Percentiles rank a stretch among this genome's conserved stretches.
Conservation (phyloP, 495 filamentous ascomycete genomes). For the Aspergillus hancockii region DNA sequence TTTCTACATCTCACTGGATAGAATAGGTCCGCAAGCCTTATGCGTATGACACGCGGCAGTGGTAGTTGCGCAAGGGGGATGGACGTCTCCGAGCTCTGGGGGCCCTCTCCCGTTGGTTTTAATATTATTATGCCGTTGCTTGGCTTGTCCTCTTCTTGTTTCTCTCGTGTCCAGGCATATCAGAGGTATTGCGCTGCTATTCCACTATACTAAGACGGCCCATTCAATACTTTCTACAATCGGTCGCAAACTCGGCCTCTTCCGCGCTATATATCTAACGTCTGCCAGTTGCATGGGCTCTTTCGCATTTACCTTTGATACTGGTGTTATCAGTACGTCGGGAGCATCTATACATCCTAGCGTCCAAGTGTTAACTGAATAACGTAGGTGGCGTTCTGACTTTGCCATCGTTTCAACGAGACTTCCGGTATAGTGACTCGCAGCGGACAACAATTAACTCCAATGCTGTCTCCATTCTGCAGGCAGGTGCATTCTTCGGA, state of each 20-base stretch:
- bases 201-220: neutral
- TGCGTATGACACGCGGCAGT: slow-evolving; percentile 9
- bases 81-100: neutral
- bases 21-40: neutral
- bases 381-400: slow-evolving; percentile 38
- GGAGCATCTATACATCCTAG: neutral
- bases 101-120: neutral
- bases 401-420: slow-evolving; percentile 38
- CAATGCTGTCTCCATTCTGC: slow-evolving; percentile 44
- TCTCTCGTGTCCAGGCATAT: neutral
- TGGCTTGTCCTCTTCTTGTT: neutral
- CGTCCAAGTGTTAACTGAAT: neutral
- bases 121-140: neutral
- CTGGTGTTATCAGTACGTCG: slow-evolving; percentile 39
- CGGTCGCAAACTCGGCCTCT: slow-evolving; percentile 35
- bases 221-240: slow-evolving; percentile 15
- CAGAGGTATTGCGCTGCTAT: neutral
- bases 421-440: slow-evolving; percentile 35
- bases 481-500: slow-evolving; percentile 45
- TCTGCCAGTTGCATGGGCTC: slow-evolving; percentile 43
- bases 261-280: slow-evolving; percentile 36
- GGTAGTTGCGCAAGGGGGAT: slow-evolving; percentile 1
- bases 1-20: neutral
- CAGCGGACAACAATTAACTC: slow-evolving; percentile 40
- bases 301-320: slow-evolving; percentile 43